Base-by-base conservation (phyloP, 495 filamentous ascomycete species). In the Trichoderma reesei region DNA sequence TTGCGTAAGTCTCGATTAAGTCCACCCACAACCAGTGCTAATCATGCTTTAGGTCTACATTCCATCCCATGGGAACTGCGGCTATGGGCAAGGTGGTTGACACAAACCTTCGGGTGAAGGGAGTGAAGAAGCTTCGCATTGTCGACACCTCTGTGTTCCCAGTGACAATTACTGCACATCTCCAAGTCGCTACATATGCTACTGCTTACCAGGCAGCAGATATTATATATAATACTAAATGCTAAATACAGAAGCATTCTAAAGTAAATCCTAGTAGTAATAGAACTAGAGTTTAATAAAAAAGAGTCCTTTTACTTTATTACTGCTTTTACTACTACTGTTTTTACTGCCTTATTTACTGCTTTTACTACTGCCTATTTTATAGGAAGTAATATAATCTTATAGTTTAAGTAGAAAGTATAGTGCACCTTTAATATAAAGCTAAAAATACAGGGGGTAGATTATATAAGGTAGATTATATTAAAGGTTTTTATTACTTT, bases 1-100 rank as follows among this genome's bases (percentile, higher is more conserved):
- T 69, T 26, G 66, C 59, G 66, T 67, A 62, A 42, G 66, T 41
- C 18, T 44, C 3, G 1, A 36, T 41, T 3, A 31, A 10, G 7
- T 61, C 31, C 26, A 26, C 26, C 26, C 26, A 26, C 26, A 26
- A 11, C 14, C 1, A 8, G 34, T 26, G 26, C 60, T 62, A 41
- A 56, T 20, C 0, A 8, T 65, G 56, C 5, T 16, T 11, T 61
- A 67, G 66, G 9, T 54, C 66, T n/a, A 54, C 37, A 31, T 67
- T 61, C 38, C 64, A 77, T 66, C 38, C 72, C 62, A 70, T 71
- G 38, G 77, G 78, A 2, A 71, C 69, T 2, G 70, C 69, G 33
- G 71, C 75, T 0, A 78, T 79, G 76, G 78, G 77, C 3, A 72
- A 71, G 59, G 76, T 78, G 1, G 72, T 79, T 16, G 74, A 79